phyloP scores from a whole-genome alignment of 257 asterid genomes.

The Verbena officinalis region DNA sequence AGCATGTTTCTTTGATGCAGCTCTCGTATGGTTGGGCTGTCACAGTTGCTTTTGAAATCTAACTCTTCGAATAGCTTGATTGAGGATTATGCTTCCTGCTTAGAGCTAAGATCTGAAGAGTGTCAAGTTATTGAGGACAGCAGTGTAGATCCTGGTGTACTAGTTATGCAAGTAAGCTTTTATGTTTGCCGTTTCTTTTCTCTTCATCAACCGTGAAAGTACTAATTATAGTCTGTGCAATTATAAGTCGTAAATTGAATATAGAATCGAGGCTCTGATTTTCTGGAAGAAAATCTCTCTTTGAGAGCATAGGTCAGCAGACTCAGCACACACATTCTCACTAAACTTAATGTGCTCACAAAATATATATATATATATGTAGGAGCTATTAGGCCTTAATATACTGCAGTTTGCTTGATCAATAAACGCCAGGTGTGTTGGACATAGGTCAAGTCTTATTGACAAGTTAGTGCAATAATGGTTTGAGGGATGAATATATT shows the following conservation, averaged over 20 bases:
- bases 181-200: constrained; percentile 11
- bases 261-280: not conserved
- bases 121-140: constrained; percentile 80
- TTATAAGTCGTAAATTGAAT: constrained; percentile 9
- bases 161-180: constrained; percentile 83
- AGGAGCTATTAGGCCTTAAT: not conserved
- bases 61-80: constrained; percentile 66
- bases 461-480: constrained; percentile 1
- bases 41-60: constrained; percentile 80
- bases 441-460: not conserved
- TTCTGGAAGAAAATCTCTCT: not conserved
- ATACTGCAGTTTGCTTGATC: constrained; percentile 7
- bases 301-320: not conserved
- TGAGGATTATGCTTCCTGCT: constrained; percentile 97
- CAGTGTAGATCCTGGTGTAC: constrained; percentile 80
- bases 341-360: constrained; percentile 9
- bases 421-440: not conserved
- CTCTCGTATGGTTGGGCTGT: constrained; percentile 88
- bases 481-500: not conserved
- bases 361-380: too few relatives aligned
- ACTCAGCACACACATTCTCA: not conserved
- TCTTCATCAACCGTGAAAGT: not conserved
- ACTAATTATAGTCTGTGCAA: constrained; percentile 1
- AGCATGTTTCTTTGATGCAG: constrained; percentile 49
- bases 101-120: constrained; percentile 90